phyloP scores from a whole-genome alignment of 2,329 filamentous ascomycete species.

The Stachybotrys echinatus region DNA sequence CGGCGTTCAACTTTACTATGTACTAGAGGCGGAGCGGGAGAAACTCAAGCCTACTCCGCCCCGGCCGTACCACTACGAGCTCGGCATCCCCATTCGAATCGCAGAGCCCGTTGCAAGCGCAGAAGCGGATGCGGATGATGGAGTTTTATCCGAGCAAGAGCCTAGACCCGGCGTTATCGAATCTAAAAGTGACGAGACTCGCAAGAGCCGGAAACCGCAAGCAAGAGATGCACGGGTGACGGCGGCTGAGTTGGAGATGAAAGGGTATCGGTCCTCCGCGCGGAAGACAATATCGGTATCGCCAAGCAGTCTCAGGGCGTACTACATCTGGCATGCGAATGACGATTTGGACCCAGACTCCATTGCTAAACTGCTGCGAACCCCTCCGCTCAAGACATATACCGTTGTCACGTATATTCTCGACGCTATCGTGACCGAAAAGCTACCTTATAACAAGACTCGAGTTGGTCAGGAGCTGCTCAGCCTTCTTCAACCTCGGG shows the following conservation, averaged over 20 bases:
- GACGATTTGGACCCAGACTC: slow-evolving; percentile 39
- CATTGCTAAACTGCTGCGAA: slow-evolving; percentile 51
- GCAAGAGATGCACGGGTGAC: slow-evolving; percentile 33
- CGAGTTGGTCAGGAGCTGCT: slow-evolving; percentile 42
- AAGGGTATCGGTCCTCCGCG: slow-evolving; percentile 28
- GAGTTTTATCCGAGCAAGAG: slow-evolving; percentile 4
- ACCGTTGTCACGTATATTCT: slow-evolving; percentile 59
- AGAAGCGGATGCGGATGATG: slow-evolving; percentile 16
- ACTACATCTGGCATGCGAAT: slow-evolving; percentile 58
- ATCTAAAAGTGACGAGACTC: not conserved
- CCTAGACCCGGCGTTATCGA: not conserved
- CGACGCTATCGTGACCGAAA: slow-evolving; percentile 45
- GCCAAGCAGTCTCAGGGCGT: slow-evolving; percentile 45
- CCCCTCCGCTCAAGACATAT: slow-evolving; percentile 50
- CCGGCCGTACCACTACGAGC: slow-evolving; percentile 62
- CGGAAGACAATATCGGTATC: slow-evolving; percentile 12
- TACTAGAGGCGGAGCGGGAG: slow-evolving; percentile 63
- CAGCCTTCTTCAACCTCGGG: slow-evolving; percentile 18
- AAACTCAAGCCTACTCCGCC: slow-evolving; percentile 65
- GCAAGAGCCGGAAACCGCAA: slow-evolving; percentile 10
- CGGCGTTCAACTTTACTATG: slow-evolving; percentile 65
- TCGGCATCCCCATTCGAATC: slow-evolving; percentile 56
- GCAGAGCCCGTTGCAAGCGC: slow-evolving; percentile 17
- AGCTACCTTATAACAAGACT: slow-evolving; percentile 40
- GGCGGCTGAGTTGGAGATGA: slow-evolving; percentile 34